A percentile compares a stretch with the other conserved stretches of the same genome.
Evolutionary conservation across 345 rosid species (phyloP).

Genomic region (Aquilaria yunnanensis): DNA sequence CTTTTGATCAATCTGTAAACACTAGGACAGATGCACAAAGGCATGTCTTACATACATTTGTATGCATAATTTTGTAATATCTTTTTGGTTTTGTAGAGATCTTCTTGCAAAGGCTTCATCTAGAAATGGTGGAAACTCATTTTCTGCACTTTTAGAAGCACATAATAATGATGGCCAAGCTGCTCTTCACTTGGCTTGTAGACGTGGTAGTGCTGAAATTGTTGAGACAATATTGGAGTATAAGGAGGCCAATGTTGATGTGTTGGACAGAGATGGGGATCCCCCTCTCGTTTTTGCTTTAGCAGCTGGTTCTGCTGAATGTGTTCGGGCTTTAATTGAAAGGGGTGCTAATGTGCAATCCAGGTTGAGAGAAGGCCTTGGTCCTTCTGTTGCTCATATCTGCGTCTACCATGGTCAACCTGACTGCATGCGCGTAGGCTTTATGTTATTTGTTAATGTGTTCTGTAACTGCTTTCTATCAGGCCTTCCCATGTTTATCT

Average conservation of each 20-base stretch:
- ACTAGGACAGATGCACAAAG: too few species aligned
- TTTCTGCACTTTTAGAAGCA: slow-evolving; percentile 65
- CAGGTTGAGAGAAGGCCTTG: slow-evolving; percentile 80
- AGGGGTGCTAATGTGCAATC: slow-evolving; percentile 83
- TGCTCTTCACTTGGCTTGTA: slow-evolving; percentile 94
- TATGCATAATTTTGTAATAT: neutral
- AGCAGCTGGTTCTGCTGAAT: slow-evolving; percentile 96
- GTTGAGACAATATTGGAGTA: slow-evolving; percentile 74
- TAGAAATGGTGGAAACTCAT: slow-evolving; percentile 39
- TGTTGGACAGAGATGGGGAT: slow-evolving; percentile 91
- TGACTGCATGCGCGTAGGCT: slow-evolving; percentile 94
- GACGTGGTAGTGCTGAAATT: slow-evolving; percentile 87
- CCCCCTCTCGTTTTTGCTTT: slow-evolving; percentile 99
- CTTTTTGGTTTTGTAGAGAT: slow-evolving; percentile 42
- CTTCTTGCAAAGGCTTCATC: slow-evolving; percentile 70
- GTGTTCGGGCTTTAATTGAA: slow-evolving; percentile 81
- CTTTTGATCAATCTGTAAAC: neutral
- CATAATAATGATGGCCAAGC: slow-evolving; percentile 93
- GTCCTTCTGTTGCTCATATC: slow-evolving; percentile 96
- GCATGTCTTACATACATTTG: too few species aligned
- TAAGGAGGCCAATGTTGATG: slow-evolving; percentile 66
- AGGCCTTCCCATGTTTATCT: slow-evolving; percentile 5
- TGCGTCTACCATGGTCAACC: slow-evolving; percentile 99
- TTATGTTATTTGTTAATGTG: slow-evolving; percentile 10
- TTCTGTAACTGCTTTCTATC: slow-evolving; percentile 1